Base-by-base conservation (phyloP, 2,329 filamentous ascomycete genomes). In the Aspergillus nomiae region DNA sequence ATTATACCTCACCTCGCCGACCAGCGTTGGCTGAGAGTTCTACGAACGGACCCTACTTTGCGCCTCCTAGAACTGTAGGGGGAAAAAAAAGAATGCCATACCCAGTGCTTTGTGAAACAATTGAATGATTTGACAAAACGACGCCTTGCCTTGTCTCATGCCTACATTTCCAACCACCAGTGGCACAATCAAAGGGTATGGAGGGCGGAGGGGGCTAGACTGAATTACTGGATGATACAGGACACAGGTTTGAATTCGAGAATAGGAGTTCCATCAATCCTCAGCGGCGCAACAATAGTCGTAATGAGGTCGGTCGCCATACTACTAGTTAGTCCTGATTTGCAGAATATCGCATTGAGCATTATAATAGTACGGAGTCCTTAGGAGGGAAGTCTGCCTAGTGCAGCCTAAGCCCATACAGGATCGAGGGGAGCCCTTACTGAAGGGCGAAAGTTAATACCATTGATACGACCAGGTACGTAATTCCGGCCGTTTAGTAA, bases 371-470 rank as follows among this genome's bases (percentile, higher is more conserved):
- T 51, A 51, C 46, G 58, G 57, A 41, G 38, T 9, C 9, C 19
- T n/a, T 41, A 4, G 38, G 3, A n/a, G 38, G 59, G 8, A 59
- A 63, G 41, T 65, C 51, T 59, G 60, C 62, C 59, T 61, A 62
- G 65, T 58, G 64, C 63, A 67, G 65, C 65, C 68, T 70, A 64
- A 70, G 64, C 63, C 62, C 63, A 48, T 48, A 63, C 45, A 48
- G 45, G 45, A 46, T 24, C 48, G 54, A 56, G 54, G 56, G 50
- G 19, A 41, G 61, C 66, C 67, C 63, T 67, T 70, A 69, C 68
- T 69, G 67, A 63, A 62, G 59, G 51, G 59, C 32, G 59, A 67
- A 67, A 69, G 64, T 64, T 45, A 68, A 62, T 67, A 67, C 60
- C 61, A 26, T 61, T 28, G 30, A 41, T 54, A 41, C 55, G n/a